Evolutionary conservation across 352 stramenopile species (phyloP), one percentile per base, ranked within the genome.

Genomic region (Phytophthora cactorum): DNA sequence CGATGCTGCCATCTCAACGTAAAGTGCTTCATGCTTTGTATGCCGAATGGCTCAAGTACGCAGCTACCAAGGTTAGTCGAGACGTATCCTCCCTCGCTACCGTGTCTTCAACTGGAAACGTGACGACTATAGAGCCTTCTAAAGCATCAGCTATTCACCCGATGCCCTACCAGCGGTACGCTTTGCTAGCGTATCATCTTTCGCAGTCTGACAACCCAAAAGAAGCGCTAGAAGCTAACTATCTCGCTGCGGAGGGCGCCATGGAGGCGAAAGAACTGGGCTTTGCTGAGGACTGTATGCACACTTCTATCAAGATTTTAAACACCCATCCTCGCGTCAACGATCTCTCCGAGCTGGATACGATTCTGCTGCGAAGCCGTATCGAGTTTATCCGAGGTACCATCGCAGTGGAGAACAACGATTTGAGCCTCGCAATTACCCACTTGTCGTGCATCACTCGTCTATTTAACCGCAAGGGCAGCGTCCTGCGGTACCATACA

Each of bases 341-440:
- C 45, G 82, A 88, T 29, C 53, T 92, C 4, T 75, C 72, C 29
- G 81, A 93, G 7, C 60, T 90, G 10, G 83, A 91, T 25, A 78
- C 72, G 12, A 86, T 90, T 43, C 29, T 91, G 49, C 56, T 90
- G 34, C 74, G 81, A 43, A 84, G 81, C 52, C 86, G 88, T 27
- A 89, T 92, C 39, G 83, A 93, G 62, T 93, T 91, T 62, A 79
- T 93, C 55, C 80, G 74, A 15, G 85, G 85, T 0, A 75, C 83
- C 1, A 89, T 93, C 39, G 80, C 81, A 22, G 77, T 93, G 25
- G 77, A 91, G 69, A 89, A 79, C 72, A 88, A 82, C 56, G 83
- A 93, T 32, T 92, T 86, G 75, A 73, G 74, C 15, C 56, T 78
- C 12, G 85, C 85, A 0, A 81, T 88, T 44, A 79, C 75, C 47